Base-by-base conservation (phyloP, 305 asterid species). In the Fraxinus ornus region DNA sequence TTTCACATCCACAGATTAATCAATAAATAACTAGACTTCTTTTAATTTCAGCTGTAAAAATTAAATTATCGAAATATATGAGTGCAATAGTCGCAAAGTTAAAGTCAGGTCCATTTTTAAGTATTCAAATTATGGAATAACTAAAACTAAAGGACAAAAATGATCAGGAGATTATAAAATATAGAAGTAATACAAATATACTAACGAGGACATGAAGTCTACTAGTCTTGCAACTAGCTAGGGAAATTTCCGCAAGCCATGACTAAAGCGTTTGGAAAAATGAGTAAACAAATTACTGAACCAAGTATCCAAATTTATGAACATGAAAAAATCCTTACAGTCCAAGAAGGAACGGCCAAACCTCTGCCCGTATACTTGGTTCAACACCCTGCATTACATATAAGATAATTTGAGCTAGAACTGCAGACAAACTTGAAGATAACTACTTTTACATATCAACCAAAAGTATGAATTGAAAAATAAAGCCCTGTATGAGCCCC, bases 321-420 rank as follows among this genome's bases (percentile, higher is more conserved):
- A 24, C 17, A 24, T 64, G 52, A 26, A 9, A 22, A 81, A 81
- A 80, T 36, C 35, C 98, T 90, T 89, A 94, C 98, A 95, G 86
- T 88, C 98, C 98, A 71, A 95, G 97, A 85, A 95, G 98, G 90
- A 92, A 95, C 7, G 98, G 98, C 98, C 98, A 95, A 80, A 92
- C 98, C 89, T 95, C 97, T n/a, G 88, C 91, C 86, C 98, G 87
- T 87, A 93, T 89, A 85, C 94, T 89, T 79, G 98, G 98, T 81
- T 95, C 98, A 84, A 93, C 97, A 88, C 98, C 98, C 98, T 95
- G 94, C 82, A 83, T 71, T 79, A 83, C 75, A 70, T 28, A 75
- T 62, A 30, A 75, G 49, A 60, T 24, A 52, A 88, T 78, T 76
- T 66, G 52, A 73, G 78, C 78, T 73, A 70, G 79, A 49, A 79